Conservation (phyloP, 2,329 filamentous ascomycete genomes). For the Biscogniauxia mediterranea region DNA sequence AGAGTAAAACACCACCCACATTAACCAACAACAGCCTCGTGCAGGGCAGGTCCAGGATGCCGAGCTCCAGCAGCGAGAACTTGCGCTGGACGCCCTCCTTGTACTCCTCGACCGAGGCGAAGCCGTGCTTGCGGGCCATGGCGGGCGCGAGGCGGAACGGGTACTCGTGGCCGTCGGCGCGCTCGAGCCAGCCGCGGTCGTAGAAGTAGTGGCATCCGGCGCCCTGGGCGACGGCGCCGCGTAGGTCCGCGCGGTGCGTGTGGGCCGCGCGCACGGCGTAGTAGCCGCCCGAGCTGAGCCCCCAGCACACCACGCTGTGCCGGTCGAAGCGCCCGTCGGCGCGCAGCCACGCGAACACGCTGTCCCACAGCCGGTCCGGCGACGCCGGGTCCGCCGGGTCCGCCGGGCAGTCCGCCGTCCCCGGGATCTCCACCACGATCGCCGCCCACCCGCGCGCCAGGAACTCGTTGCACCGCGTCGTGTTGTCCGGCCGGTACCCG, state of each 20-base stretch:
- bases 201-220: slow-evolving; percentile 64
- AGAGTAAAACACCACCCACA: slow-evolving; percentile 36
- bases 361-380: slow-evolving; percentile 61
- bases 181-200: slow-evolving; percentile 56
- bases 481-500: slow-evolving; percentile 63
- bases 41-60: slow-evolving; percentile 54
- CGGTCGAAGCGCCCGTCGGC: slow-evolving; percentile 51
- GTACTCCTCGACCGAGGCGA: slow-evolving; percentile 53
- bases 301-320: slow-evolving; percentile 59
- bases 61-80: slow-evolving; percentile 61
- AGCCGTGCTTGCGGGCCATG: slow-evolving; percentile 63
- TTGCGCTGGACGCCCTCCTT: slow-evolving; percentile 53
- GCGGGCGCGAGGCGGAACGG: slow-evolving; percentile 56
- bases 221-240: slow-evolving; percentile 60
- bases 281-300: slow-evolving; percentile 64
- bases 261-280: slow-evolving; percentile 67
- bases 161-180: slow-evolving; percentile 65
- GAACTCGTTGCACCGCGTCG: slow-evolving; percentile 59
- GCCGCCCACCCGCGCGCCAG: slow-evolving; percentile 60
- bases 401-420: slow-evolving; percentile 66
- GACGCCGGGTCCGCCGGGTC: slow-evolving; percentile 58
- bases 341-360: slow-evolving; percentile 59
- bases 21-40: slow-evolving; percentile 61
- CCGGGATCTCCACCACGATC: slow-evolving; percentile 63
- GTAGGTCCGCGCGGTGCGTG: slow-evolving; percentile 56